A percentile compares a stretch with the other conserved stretches of the same genome.
These are phyloP conservation scores for Aspergillus novofumigatus DNA, from an alignment of 2,329 filamentous ascomycete genomes.

Conservation along the genomic window DNA sequence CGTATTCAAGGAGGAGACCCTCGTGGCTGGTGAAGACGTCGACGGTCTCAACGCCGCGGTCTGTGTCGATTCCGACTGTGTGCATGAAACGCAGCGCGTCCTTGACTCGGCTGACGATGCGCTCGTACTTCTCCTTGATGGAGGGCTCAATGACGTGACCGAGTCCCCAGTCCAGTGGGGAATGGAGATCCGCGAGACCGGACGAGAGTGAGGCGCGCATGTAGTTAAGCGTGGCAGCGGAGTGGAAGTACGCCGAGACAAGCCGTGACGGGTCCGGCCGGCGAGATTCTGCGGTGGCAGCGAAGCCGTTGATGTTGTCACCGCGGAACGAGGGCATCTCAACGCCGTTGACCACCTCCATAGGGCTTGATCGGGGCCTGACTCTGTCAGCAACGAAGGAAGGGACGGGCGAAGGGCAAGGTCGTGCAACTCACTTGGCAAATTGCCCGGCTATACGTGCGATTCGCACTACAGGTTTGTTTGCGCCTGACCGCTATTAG, in stretches of 20 bases:
- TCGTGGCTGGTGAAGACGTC: slow-evolving; percentile 96
- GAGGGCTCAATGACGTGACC: slow-evolving; percentile 82
- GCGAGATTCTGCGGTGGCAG: slow-evolving; percentile 60
- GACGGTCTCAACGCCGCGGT: slow-evolving; percentile 79
- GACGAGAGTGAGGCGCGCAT: slow-evolving; percentile 77
- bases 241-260: slow-evolving; percentile 91
- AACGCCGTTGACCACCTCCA: slow-evolving; percentile 73
- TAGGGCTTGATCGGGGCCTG: slow-evolving; percentile 76
- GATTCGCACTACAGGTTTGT: slow-evolving; percentile 83
- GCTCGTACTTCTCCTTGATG: slow-evolving; percentile 79
- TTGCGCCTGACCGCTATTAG: slow-evolving; percentile 40
- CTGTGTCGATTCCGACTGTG: slow-evolving; percentile 84
- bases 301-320: slow-evolving; percentile 91
- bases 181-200: slow-evolving; percentile 89
- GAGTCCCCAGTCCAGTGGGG: slow-evolving; percentile 89
- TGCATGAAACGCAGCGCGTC: slow-evolving; percentile 92
- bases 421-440: slow-evolving; percentile 58
- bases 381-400: background rate
- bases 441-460: slow-evolving; percentile 97
- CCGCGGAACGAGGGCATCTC: slow-evolving; percentile 88
- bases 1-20: slow-evolving; percentile 89
- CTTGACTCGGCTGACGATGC: slow-evolving; percentile 79
- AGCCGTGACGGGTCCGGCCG: slow-evolving; percentile 78
- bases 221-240: slow-evolving; percentile 91
- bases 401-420: background rate